A percentile compares a stretch with the other conserved stretches of the same genome.
Evolutionary conservation across 1,284 basidiomycete genomes (phyloP).

Genomic region (Austroboletus olivaceoglutinosus): DNA sequence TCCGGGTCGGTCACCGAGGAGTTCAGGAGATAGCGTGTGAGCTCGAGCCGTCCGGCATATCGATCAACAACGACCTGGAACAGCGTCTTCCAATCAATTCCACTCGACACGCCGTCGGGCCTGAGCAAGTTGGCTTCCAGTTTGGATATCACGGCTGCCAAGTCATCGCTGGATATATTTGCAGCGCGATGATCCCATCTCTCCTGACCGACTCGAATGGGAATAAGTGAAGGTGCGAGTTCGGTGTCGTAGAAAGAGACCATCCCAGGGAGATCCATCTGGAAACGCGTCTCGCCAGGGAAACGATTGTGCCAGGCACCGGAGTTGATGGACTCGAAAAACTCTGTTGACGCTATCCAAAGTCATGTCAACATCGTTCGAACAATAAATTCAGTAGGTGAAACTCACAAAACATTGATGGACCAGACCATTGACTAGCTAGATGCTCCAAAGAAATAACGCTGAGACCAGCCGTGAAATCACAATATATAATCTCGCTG

Average conservation of each 20-base stretch:
- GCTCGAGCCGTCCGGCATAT: constrained; percentile 42
- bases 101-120: constrained; percentile 24
- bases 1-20: constrained; percentile 1
- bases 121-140: constrained; percentile 24
- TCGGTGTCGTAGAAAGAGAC: constrained; percentile 37
- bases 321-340: constrained; percentile 22
- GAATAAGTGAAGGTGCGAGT: constrained; percentile 30
- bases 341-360: neutral
- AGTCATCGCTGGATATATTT: constrained; percentile 29
- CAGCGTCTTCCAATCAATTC: constrained; percentile 46
- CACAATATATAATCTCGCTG: constrained; percentile 54
- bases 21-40: constrained; percentile 38
- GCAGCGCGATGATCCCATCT: constrained; percentile 31
- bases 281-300: constrained; percentile 39
- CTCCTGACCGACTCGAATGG: constrained; percentile 23
- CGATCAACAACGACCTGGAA: constrained; percentile 42
- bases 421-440: neutral
- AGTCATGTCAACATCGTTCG: neutral
- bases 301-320: constrained; percentile 36
- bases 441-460: constrained; percentile 35
- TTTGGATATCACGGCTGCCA: constrained; percentile 12
- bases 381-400: neutral
- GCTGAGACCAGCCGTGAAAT: constrained; percentile 42
- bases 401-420: neutral
- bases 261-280: constrained; percentile 31